Evolutionary conservation across 805 yeast species (phyloP).

Genomic region (Phaffomyces opuntiae): DNA sequence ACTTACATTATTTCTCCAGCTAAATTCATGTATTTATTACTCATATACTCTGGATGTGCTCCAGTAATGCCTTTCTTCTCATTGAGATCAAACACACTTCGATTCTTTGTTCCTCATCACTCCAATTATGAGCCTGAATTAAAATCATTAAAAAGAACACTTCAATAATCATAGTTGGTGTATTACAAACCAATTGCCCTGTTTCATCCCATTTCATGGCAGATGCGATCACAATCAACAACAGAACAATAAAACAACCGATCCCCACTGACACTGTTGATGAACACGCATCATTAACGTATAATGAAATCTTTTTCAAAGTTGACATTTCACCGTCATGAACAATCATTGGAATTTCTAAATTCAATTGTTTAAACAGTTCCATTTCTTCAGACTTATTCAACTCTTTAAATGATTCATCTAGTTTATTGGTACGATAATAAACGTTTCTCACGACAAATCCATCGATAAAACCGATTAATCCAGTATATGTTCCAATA

Average conservation of each 20-base stretch:
- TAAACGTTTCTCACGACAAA: slow-evolving; percentile 9
- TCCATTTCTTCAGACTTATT: slow-evolving; percentile 3
- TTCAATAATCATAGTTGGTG: slow-evolving; percentile 9
- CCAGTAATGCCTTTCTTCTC: slow-evolving; percentile 1
- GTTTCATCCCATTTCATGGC: slow-evolving; percentile 7
- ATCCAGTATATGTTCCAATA: slow-evolving; percentile 7
- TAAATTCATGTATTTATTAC: no score
- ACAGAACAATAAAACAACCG: slow-evolving; percentile 1
- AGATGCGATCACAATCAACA: slow-evolving; percentile 3
- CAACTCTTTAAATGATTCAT: background rate
- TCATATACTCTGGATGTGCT: no score
- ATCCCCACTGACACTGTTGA: slow-evolving; percentile 1
- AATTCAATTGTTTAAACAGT: slow-evolving; percentile 1
- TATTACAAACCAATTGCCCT: slow-evolving; percentile 6
- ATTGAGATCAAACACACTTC: slow-evolving; percentile 5
- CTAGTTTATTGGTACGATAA: slow-evolving; percentile 3
- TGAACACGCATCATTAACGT: slow-evolving; percentile 7
- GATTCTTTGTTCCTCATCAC: slow-evolving; percentile 5
- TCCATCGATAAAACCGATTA: slow-evolving; percentile 8
- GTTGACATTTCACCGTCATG: background rate
- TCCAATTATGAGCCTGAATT: slow-evolving; percentile 9
- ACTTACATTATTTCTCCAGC: no score
- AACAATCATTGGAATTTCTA: background rate
- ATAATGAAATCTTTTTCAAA: background rate
- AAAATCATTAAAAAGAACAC: slow-evolving; percentile 7